Evolutionary conservation across 228 moss, liverwort and hornwort species (phyloP), one percentile per base, ranked within the genome.

Genomic region (Sphagnum magellanicum): DNA sequence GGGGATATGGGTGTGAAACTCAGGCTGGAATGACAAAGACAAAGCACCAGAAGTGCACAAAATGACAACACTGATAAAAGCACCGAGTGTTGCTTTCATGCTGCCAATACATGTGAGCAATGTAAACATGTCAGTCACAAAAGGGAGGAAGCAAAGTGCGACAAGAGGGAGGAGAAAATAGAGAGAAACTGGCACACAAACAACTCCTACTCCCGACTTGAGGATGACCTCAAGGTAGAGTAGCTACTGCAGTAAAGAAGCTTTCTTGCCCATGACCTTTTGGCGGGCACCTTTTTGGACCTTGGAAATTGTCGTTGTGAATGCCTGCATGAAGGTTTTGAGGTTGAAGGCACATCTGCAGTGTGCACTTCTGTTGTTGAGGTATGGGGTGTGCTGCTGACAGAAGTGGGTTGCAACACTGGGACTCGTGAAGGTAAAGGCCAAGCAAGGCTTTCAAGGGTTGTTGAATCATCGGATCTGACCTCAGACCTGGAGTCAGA

Each of bases 401-500:
- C 32, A 14, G 79, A 74, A 16, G 82, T 64, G 32, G 77, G 63
- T 50, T 71, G 82, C 60, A 73, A 69, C 67, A 79, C 70, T 14
- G 76, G 68, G 5, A 72, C 61, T 70, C 81, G 76, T 16, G 81
- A 68, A 61, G 83, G 86, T 4, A 78, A 71, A 10, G 86, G 86
- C 83, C 83, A 83, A 59, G 83, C 78, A 59, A 83, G 80, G 62
- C 75, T 72, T 69, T 80, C 72, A 6, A 83, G 77, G 10, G 80
- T 83, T 51, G 78, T 86, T 5, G 86, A 78, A 67, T 86, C 86
- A 49, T 83, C 80, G 32, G 74, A 65, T 76, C 86, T 65, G 59
- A 78, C 86, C 69, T 86, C 86, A 59, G 86, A 83, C 53, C 86
- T 75, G 48, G 86, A 86, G 76, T 86, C 86, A 5, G 86, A 86